These are phyloP conservation scores for Oenanthe javanica DNA, from an alignment of 140 eudicot genomes.

Conservation along the genomic window DNA sequence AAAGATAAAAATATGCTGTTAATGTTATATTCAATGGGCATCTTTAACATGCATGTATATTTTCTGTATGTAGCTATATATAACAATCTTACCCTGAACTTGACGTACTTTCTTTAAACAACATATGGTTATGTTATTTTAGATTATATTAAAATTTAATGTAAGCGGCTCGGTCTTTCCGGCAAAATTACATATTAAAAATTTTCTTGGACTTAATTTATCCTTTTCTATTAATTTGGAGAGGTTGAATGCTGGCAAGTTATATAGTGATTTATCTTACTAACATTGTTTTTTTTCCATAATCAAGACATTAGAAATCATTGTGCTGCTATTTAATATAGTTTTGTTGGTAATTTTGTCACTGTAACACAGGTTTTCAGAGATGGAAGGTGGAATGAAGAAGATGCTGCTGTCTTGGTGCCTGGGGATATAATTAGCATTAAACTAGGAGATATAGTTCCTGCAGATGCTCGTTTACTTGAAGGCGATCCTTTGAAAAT, in stretches of 20 bases:
- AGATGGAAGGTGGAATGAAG: slow-evolving; percentile 89
- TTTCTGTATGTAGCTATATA: background rate
- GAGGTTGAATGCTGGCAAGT: background rate
- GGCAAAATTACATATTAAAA: background rate
- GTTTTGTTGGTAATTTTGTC: background rate
- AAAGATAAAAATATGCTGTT: background rate
- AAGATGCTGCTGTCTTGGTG: slow-evolving; percentile 82
- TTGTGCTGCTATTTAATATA: background rate
- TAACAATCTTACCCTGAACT: background rate
- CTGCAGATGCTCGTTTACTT: slow-evolving; percentile 94
- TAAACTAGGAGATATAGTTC: slow-evolving; percentile 84
- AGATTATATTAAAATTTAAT: background rate
- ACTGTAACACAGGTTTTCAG: slow-evolving; percentile 52
- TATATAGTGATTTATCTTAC: background rate
- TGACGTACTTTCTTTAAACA: background rate
- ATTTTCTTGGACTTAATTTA: background rate
- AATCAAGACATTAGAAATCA: background rate
- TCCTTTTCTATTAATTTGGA: background rate
- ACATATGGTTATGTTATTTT: background rate
- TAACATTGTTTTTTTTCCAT: background rate
- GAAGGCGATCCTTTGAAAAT: slow-evolving; percentile 94
- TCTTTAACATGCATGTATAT: background rate
- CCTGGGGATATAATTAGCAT: slow-evolving; percentile 91
- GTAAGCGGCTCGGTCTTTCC: background rate
- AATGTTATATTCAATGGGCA: background rate